Conservation (phyloP, 371 early-diverging fungal genomes). For the Phascolomyces articulosus region DNA sequence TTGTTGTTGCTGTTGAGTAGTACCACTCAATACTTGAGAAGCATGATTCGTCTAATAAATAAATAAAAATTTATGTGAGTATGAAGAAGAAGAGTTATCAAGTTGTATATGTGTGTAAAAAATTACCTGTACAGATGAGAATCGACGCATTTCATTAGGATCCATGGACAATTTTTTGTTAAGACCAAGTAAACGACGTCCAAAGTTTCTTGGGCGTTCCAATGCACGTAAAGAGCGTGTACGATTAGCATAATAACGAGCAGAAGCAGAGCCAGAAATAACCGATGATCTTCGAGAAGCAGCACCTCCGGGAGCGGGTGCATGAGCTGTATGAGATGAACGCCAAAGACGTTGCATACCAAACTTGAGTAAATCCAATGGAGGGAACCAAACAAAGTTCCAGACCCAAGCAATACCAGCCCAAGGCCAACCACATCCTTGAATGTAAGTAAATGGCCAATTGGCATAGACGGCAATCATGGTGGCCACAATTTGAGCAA, state of each 20-base stretch:
- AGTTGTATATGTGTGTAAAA: not conserved
- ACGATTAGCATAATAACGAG: slow-evolving; percentile 48
- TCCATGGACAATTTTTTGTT: slow-evolving; percentile 45
- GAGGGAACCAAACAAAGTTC: slow-evolving; percentile 79
- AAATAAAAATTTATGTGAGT: not conserved
- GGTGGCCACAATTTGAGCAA: slow-evolving; percentile 58
- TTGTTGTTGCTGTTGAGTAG: slow-evolving; percentile 1
- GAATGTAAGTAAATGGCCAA: slow-evolving; percentile 59
- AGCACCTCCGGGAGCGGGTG: not conserved
- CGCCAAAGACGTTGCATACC: slow-evolving; percentile 61
- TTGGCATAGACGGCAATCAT: slow-evolving; percentile 59
- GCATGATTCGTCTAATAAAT: slow-evolving; percentile 9
- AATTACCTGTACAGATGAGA: slow-evolving; percentile 43
- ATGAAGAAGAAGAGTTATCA: not conserved
- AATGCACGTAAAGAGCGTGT: slow-evolving; percentile 45
- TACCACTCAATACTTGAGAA: slow-evolving; percentile 9
- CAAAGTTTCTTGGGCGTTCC: slow-evolving; percentile 43
- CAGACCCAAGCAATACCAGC: slow-evolving; percentile 75
- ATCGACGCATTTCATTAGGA: slow-evolving; percentile 56
- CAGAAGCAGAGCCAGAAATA: slow-evolving; percentile 37
- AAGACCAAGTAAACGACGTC: slow-evolving; percentile 30
- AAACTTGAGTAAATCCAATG: slow-evolving; percentile 77
- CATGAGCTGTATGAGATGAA: slow-evolving; percentile 28
- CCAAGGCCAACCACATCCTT: slow-evolving; percentile 56
- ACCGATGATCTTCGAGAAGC: slow-evolving; percentile 35